These are phyloP conservation scores for Fusarium guadeloupense DNA, from an alignment of 2,329 filamentous ascomycete species.

Conservation along the genomic window DNA sequence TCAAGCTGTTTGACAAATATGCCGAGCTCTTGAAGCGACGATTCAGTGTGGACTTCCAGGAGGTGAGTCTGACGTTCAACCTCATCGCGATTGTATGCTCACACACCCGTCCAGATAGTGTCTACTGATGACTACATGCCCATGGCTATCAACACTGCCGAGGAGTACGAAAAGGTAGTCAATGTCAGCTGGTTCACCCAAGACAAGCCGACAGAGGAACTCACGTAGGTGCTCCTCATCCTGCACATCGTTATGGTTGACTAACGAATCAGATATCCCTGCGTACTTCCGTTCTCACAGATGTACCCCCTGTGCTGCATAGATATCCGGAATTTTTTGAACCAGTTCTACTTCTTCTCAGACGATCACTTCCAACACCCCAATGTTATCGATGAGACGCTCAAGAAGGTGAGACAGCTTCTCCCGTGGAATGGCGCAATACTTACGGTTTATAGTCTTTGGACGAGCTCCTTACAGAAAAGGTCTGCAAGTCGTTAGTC, in stretches of 20 bases:
- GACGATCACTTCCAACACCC: conserved; percentile 96
- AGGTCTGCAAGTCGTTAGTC: conserved; percentile 90
- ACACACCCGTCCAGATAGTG: conserved; percentile 61
- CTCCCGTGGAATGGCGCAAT: too few relatives aligned
- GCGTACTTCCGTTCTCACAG: conserved; percentile 95
- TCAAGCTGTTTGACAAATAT: conserved; percentile 94
- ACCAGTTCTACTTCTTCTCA: conserved; percentile 97
- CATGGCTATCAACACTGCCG: conserved; percentile 90
- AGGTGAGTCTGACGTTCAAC: conserved; percentile 60
- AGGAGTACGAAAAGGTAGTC: conserved; percentile 95
- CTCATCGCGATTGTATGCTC: neutral
- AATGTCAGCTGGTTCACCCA: conserved; percentile 96
- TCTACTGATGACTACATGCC: conserved; percentile 99
- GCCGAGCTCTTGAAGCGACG: conserved; percentile 87
- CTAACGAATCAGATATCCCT: conserved; percentile 74
- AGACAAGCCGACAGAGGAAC: conserved; percentile 77
- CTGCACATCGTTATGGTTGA: neutral
- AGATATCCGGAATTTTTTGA: conserved; percentile 95
- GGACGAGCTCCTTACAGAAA: conserved; percentile 92
- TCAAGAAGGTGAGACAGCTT: conserved; percentile 69
- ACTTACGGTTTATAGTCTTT: conserved; percentile 70
- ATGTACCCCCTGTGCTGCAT: conserved; percentile 99
- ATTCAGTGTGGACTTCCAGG: conserved; percentile 96
- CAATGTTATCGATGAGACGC: conserved; percentile 87
- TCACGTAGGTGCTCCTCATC: conserved; percentile 65